Evolutionary conservation across 2,329 filamentous ascomycete species (phyloP), one percentile per base, ranked within the genome.

Genomic region (Talaromyces marneffei): DNA sequence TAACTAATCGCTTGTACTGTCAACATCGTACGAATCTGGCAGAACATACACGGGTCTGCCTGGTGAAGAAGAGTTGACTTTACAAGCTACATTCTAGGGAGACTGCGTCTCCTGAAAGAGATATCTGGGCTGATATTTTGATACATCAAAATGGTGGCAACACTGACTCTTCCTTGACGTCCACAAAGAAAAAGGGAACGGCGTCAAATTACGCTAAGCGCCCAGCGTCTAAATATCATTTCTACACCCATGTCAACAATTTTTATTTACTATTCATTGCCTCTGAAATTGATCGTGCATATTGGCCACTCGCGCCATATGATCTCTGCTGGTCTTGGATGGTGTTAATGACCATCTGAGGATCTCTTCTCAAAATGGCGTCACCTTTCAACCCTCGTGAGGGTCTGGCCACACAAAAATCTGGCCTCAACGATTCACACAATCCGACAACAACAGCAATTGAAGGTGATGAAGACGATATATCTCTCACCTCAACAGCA

Each of bases 401-500:
- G 10, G 48, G 48, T 14, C 23, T 35, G 14, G 14, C 40, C 20
- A 48, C 25, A 29, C 44, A 20, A 6, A 23, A 40, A 27, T 16
- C 6, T 10, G 14, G 18, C 5, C 20, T 48, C 18, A 48, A 57
- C 7, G 14, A 9, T 10, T 18, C 16, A 29, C 12, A 46, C 10
- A 53, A 37, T 20, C 3, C 25, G 29, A 9, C 42, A 7, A 20
- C 14, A 8, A 20, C 42, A 27, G 56, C 33, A 14, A 12, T 20
- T 10, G 46, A 25, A 4, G 71, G 72, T 52, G 79, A 82, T 33
- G 79, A 84, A 55, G 78, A 84, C 64, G 69, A 73, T 25, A 80
- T 87, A 40, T 87, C 85, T 1, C 62, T 85, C 44, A 83, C 79
- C 0, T 88, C 85, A 1, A 86, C 82, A 0, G 67, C 62, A 2